Evolutionary conservation across 2,329 filamentous ascomycete species (phyloP), one percentile per base, ranked within the genome.

Genomic region (Stagonosporopsis vannaccii): DNA sequence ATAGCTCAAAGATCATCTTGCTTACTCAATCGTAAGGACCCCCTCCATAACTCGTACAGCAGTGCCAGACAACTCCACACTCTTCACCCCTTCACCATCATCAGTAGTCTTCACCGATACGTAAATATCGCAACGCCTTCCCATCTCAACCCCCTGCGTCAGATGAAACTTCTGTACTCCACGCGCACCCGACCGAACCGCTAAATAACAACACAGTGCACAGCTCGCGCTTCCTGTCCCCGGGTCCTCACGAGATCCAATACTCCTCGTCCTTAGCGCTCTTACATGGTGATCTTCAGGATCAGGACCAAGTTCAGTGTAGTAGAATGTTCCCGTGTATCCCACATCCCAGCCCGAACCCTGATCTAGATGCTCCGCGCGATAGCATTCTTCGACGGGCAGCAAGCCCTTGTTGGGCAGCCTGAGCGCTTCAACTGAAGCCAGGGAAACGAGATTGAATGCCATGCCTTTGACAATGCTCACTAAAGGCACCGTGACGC

Each of bases 391-490:
- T 61, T 13, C 71, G 2, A 62, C 15, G 3, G 59, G 64, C 4
- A 93, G 78, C 3, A 56, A 44, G 1, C 56, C 60, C 8, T 52
- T 26, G 1, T 43, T 53, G 17, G 48, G 54, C 19, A 52, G 32
- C 2, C 39, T 67, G 1, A 71, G 54, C 11, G 83, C 80, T 15
- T 85, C 84, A 4, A 91, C 74, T 49, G 81, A 81, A 0, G 82
- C 76, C 25, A 94, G 78, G 57, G 82, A 75, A 12, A 88, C 79
- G 26, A 90, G 82, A 33, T 85, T 75, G 72, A 91, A 92, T 1
- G 84, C 84, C 86, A 92, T 89, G 47, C 89, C 90, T 40, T 84
- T 85, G 17, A 92, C 88, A 32, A 91, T 78, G 39, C 70, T 75
- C 1, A 78, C 72, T 4, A 78, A 54, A 7, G 72, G 71, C 4